A percentile compares a stretch with the other conserved stretches of the same genome.
These are phyloP conservation scores for Dothideomycetes sp. DNA, from an alignment of 2,329 filamentous ascomycete genomes.

Conservation along the genomic window DNA sequence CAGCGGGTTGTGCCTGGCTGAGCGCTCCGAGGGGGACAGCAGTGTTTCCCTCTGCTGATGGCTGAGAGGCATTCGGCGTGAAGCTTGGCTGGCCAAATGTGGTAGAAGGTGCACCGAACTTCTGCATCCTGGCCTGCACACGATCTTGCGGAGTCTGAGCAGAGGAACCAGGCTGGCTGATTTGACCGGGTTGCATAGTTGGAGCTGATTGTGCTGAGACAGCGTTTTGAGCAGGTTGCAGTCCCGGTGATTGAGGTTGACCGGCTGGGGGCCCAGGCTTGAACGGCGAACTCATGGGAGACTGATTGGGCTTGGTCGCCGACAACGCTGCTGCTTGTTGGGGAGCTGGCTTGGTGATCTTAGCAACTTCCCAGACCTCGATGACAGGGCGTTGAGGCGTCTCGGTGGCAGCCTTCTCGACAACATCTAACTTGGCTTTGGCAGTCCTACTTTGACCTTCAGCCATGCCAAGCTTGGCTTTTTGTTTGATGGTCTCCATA, in stretches of 20 bases:
- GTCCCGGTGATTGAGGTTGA: slow-evolving; percentile 7
- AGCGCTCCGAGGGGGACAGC: neutral
- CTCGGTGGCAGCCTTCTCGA: slow-evolving; percentile 72
- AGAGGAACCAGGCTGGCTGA: too few species aligned
- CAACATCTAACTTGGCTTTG: slow-evolving; percentile 64
- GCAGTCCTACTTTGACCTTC: slow-evolving; percentile 61
- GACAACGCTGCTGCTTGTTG: slow-evolving; percentile 12
- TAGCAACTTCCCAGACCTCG: slow-evolving; percentile 80
- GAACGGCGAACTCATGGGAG: slow-evolving; percentile 16
- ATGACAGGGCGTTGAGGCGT: slow-evolving; percentile 75
- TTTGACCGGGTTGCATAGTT: neutral
- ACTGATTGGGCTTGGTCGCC: slow-evolving; percentile 17
- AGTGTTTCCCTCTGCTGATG: slow-evolving; percentile 15
- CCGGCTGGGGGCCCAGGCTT: slow-evolving; percentile 13
- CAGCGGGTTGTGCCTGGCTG: neutral
- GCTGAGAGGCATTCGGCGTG: slow-evolving; percentile 12
- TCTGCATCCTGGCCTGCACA: slow-evolving; percentile 19
- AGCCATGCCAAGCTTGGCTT: slow-evolving; percentile 42
- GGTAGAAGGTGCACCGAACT: slow-evolving; percentile 18
- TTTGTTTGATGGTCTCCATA: slow-evolving; percentile 35
- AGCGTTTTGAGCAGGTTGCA: slow-evolving; percentile 3
- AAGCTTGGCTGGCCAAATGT: slow-evolving; percentile 19
- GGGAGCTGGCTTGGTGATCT: slow-evolving; percentile 41
- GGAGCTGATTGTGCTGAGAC: slow-evolving; percentile 1
- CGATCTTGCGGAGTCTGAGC: slow-evolving; percentile 17